Evolutionary conservation across 345 rosid genomes (phyloP), one percentile per base, ranked within the genome.

Genomic region (Eucalyptus camaldulensis): DNA sequence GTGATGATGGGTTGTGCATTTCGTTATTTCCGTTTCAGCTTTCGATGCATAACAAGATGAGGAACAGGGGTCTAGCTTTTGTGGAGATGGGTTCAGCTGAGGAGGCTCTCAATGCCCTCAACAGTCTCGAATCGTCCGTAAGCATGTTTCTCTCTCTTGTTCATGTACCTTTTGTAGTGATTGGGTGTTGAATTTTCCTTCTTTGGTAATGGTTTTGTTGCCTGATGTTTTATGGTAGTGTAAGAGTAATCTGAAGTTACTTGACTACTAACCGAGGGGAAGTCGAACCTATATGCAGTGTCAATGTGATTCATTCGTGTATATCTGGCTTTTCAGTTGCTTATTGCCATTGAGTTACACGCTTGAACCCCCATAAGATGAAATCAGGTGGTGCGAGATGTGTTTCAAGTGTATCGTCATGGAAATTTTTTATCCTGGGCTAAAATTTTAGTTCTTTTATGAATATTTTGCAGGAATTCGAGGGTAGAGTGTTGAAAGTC

Each of bases 61-160:
- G 90, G 90, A 96, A 96, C 89, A 91, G 98, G 91, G 98, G 98
- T 53, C 92, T 96, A 91, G 98, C 94, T 21, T 96, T 97, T 92
- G 95, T 96, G 60, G 91, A 93, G 85, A 96, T 97, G 97, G 95
- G 91, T 85, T 96, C 99, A 7, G 93, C 96, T 62, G 98, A 94
- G 90, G 97, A 97, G 86, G 98, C 98, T 91, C 88, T 88, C 67
- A 56, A 91, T 88, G 97, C 98, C 90, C 93, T 95, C 87, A 86
- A 88, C 44, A 90, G 92, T 92, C 96, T 97, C 47, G 96, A 96
- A 72, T 92, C 93, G 44, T 93, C 49, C 89, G 96, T 95, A 94
- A 94, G 93, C 53, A 72, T 88, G 47, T 25, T 69, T 50, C 49
- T 40, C 31, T 80, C 49, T 88, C 43, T 69, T 31, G 65, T 49